phyloP scores from a whole-genome alignment of 177 flowering plant species.

The Vitis hybrid region DNA sequence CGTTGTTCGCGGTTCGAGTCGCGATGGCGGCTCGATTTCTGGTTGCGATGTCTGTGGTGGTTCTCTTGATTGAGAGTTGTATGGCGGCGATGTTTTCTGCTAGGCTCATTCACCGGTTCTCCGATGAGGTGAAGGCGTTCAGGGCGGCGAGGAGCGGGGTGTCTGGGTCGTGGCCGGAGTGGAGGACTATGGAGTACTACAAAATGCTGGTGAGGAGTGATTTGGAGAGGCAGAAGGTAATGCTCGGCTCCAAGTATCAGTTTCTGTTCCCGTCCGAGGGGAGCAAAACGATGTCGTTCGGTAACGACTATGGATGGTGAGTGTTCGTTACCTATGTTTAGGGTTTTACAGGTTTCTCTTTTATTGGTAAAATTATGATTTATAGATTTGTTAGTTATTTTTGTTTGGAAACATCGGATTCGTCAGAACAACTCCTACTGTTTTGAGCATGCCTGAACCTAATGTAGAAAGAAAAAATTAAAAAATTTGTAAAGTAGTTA shows the following conservation, averaged over 20 bases:
- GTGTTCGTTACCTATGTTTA: not conserved
- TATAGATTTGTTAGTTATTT: not conserved
- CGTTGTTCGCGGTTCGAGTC: slow-evolving; percentile 1
- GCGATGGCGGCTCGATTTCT: slow-evolving; percentile 25
- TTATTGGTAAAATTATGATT: too few relatives aligned
- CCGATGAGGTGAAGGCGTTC: slow-evolving; percentile 57
- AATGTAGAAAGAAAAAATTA: too few relatives aligned
- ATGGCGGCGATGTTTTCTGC: slow-evolving; percentile 31
- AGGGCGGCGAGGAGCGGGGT: slow-evolving; percentile 22
- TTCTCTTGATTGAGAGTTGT: slow-evolving; percentile 8
- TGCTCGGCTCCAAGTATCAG: slow-evolving; percentile 45
- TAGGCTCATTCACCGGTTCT: slow-evolving; percentile 73
- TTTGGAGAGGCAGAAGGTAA: slow-evolving; percentile 69
- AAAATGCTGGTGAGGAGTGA: slow-evolving; percentile 49
- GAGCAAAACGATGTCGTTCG: slow-evolving; percentile 57
- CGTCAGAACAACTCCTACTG: too few relatives aligned
- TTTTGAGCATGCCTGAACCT: too few relatives aligned
- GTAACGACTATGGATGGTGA: slow-evolving; percentile 88
- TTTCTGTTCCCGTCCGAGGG: slow-evolving; percentile 71
- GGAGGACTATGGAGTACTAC: slow-evolving; percentile 53
- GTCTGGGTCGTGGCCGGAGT: slow-evolving; percentile 40
- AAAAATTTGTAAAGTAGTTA: too few relatives aligned
- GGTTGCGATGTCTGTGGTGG: slow-evolving; percentile 11
- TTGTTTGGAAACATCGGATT: not conserved
- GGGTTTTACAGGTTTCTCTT: not conserved